These are phyloP conservation scores for Dichotomocladium elegans DNA, from an alignment of 371 early-diverging fungal species.

Conservation along the genomic window DNA sequence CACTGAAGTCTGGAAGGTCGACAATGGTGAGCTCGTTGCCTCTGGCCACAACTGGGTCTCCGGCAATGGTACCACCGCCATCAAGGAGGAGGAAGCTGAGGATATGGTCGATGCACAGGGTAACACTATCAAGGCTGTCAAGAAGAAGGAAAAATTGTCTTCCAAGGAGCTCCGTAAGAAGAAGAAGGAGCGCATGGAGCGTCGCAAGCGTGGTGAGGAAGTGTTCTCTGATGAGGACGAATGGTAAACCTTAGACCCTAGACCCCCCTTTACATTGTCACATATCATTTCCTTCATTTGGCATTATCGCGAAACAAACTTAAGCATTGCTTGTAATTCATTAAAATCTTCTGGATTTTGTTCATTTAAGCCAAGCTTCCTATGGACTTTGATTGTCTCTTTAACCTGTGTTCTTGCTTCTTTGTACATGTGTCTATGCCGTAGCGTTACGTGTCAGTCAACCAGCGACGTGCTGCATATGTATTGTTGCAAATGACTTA, in stretches of 20 bases:
- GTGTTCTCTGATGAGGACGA: conserved; percentile 49
- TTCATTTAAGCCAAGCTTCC: conserved; percentile 1
- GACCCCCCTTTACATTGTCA: too few relatives aligned
- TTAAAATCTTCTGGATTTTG: conserved; percentile 1
- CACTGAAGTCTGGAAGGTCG: conserved; percentile 74
- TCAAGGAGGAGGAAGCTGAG: conserved; percentile 37
- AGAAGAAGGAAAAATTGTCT: conserved; percentile 48
- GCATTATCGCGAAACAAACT: too few relatives aligned
- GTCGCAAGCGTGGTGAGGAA: conserved; percentile 57
- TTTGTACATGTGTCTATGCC: not conserved
- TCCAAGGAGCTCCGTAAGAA: conserved; percentile 51
- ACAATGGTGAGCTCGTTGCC: conserved; percentile 57
- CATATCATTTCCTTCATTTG: too few relatives aligned
- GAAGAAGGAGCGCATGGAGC: conserved; percentile 57
- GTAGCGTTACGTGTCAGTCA: not conserved
- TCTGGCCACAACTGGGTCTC: conserved; percentile 54
- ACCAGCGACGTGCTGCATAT: not conserved
- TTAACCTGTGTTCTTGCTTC: not conserved
- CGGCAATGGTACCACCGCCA: conserved; percentile 36
- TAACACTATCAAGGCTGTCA: conserved; percentile 44
- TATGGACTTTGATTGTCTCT: conserved; percentile 1
- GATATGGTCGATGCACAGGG: conserved; percentile 50
- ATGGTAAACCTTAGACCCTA: too few relatives aligned
- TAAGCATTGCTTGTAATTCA: not conserved
- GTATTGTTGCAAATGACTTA: not conserved